Percentiles rank a stretch among this genome's conserved stretches.
These are phyloP conservation scores for Nannizziopsis barbatae DNA, from an alignment of 2,329 filamentous ascomycete genomes.

Conservation along the genomic window DNA sequence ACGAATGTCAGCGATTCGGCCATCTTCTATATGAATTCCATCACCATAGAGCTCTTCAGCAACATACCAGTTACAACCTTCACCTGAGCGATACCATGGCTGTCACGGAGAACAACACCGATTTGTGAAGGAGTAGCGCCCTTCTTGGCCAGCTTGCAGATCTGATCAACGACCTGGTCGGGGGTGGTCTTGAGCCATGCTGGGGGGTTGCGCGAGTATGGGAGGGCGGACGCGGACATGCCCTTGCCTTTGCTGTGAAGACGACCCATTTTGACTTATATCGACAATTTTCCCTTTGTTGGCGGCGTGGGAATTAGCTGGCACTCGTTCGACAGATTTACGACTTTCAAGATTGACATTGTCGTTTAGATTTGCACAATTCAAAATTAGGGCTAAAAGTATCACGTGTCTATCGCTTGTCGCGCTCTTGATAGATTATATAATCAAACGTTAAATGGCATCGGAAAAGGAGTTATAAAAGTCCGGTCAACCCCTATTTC, in stretches of 20 bases:
- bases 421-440: too few species aligned
- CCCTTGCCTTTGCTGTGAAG: slow-evolving; percentile 99
- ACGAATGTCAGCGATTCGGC: slow-evolving; percentile 18
- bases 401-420: slow-evolving; percentile 3
- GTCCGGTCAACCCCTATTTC: too few species aligned
- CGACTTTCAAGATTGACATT: background rate
- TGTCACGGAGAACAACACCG: slow-evolving; percentile 95
- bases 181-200: slow-evolving; percentile 98
- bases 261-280: slow-evolving; percentile 60
- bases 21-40: background rate
- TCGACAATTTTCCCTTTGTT: slow-evolving; percentile 1
- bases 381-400: background rate
- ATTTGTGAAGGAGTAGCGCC: slow-evolving; percentile 98
- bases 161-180: slow-evolving; percentile 97
- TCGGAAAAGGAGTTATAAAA: too few species aligned
- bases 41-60: too few species aligned
- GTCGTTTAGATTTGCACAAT: background rate
- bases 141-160: slow-evolving; percentile 98
- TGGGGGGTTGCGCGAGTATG: slow-evolving; percentile 87
- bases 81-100: slow-evolving; percentile 95
- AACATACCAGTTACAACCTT: slow-evolving; percentile 86
- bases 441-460: too few species aligned
- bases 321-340: slow-evolving; percentile 12
- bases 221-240: slow-evolving; percentile 88
- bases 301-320: slow-evolving; percentile 6